phyloP scores from a whole-genome alignment of 2,329 filamentous ascomycete genomes.

The Penicillium sp. region DNA sequence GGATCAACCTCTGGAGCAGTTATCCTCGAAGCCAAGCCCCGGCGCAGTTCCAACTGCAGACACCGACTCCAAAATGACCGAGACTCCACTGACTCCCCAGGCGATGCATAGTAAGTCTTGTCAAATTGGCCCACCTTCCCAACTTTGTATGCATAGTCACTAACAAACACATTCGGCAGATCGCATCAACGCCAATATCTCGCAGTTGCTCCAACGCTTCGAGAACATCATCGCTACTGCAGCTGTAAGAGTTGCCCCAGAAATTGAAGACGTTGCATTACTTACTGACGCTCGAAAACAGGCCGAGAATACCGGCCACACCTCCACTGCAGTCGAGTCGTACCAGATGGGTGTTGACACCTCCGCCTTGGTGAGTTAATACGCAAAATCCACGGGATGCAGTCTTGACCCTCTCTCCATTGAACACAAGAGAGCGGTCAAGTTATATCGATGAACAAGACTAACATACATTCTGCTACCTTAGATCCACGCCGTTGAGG shows the following conservation, averaged over 20 bases:
- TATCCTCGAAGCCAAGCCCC: too few species aligned
- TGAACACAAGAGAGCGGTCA: not conserved
- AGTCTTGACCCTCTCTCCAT: too few species aligned
- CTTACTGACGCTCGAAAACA: conserved; percentile 21
- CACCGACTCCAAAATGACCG: conserved; percentile 26
- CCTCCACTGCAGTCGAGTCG: conserved; percentile 54
- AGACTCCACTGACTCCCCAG: conserved; percentile 31
- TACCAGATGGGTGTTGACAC: conserved; percentile 59
- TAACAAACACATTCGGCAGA: conserved; percentile 27
- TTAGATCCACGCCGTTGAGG: conserved; percentile 59
- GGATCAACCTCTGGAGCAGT: too few species aligned
- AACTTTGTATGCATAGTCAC: not conserved
- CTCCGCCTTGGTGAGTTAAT: conserved; percentile 51
- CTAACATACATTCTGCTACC: not conserved
- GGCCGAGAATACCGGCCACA: conserved; percentile 52
- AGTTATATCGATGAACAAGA: too few species aligned
- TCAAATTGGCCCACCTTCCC: not conserved
- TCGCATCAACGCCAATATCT: conserved; percentile 45
- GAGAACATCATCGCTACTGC: conserved; percentile 55
- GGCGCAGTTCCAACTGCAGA: not conserved
- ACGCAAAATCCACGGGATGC: not conserved
- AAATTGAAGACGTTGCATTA: not conserved
- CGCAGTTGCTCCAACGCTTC: conserved; percentile 51
- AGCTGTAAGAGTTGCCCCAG: conserved; percentile 38
- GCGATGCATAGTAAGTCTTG: conserved; percentile 27